phyloP scores from a whole-genome alignment of 2,329 filamentous ascomycete genomes.

The Cladosporium phlei region DNA sequence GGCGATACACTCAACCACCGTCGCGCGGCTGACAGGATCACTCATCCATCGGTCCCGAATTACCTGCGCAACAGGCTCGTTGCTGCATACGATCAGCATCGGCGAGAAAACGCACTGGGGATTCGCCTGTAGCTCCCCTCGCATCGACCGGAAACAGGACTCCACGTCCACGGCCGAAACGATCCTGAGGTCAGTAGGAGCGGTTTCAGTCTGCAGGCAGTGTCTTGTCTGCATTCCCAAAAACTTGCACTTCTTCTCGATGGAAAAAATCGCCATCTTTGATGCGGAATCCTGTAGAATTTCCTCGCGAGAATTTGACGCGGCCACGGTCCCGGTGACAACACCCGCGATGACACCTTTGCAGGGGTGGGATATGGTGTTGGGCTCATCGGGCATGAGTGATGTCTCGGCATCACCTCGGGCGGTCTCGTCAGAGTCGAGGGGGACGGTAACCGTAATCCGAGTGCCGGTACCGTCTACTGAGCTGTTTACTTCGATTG shows the following conservation, averaged over 20 bases:
- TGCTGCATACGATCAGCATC: neutral
- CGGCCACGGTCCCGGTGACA: neutral
- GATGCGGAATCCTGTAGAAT: neutral
- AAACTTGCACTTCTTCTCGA: neutral
- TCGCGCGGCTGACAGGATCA: neutral
- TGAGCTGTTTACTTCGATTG: constrained; percentile 39
- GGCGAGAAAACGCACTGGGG: neutral
- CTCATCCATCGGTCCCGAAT: neutral
- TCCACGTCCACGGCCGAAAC: neutral
- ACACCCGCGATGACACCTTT: neutral
- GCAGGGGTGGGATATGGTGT: too few relatives aligned
- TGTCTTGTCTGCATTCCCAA: neutral
- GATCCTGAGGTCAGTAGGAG: neutral
- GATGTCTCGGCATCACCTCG: too few relatives aligned
- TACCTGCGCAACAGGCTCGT: neutral
- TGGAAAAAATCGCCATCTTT: neutral
- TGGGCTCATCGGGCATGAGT: too few relatives aligned
- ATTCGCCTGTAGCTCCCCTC: neutral
- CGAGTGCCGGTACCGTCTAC: neutral
- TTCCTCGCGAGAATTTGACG: neutral
- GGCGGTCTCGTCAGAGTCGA: neutral
- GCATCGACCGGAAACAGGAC: neutral
- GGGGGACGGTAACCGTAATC: neutral
- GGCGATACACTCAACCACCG: neutral
- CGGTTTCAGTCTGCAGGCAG: neutral